Evolutionary conservation across 2,329 filamentous ascomycete genomes (phyloP).

Genomic region (Fusarium vanettenii): DNA sequence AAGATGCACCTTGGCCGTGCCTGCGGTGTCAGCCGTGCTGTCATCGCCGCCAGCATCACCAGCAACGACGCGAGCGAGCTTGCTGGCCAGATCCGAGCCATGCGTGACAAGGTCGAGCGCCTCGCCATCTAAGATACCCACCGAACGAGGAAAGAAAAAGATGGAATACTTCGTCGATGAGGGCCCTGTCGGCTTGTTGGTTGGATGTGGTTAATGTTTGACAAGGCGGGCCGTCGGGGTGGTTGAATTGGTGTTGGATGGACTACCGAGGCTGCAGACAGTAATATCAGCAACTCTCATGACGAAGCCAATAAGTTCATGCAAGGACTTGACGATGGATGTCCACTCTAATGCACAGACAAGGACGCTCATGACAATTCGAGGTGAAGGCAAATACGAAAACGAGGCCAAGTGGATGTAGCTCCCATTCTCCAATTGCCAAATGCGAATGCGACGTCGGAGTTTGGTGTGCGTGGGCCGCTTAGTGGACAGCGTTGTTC

Average conservation of each 20-base stretch:
- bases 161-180: slow-evolving; percentile 27
- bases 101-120: slow-evolving; percentile 96
- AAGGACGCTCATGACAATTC: not conserved
- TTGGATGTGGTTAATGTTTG: slow-evolving; percentile 29
- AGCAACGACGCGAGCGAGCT: slow-evolving; percentile 92
- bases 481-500: slow-evolving; percentile 5
- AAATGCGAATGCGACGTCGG: slow-evolving; percentile 40
- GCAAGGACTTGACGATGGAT: not conserved
- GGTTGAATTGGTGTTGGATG: slow-evolving; percentile 33
- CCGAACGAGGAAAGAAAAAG: slow-evolving; percentile 29
- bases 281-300: slow-evolving; percentile 40
- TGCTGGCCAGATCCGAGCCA: slow-evolving; percentile 84
- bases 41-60: slow-evolving; percentile 90
- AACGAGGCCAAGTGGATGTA: slow-evolving; percentile 37
- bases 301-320: slow-evolving; percentile 3
- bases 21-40: slow-evolving; percentile 87
- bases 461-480: slow-evolving; percentile 23
- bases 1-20: slow-evolving; percentile 90
- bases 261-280: slow-evolving; percentile 23
- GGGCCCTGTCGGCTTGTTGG: not conserved
- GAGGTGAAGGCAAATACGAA: slow-evolving; percentile 23
- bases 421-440: not conserved
- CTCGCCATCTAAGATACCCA: slow-evolving; percentile 81
- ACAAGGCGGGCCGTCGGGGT: slow-evolving; percentile 11
- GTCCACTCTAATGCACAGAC: not conserved